Conservation (phyloP, 75 land plant genomes). For the Pinus tabuliformis region DNA sequence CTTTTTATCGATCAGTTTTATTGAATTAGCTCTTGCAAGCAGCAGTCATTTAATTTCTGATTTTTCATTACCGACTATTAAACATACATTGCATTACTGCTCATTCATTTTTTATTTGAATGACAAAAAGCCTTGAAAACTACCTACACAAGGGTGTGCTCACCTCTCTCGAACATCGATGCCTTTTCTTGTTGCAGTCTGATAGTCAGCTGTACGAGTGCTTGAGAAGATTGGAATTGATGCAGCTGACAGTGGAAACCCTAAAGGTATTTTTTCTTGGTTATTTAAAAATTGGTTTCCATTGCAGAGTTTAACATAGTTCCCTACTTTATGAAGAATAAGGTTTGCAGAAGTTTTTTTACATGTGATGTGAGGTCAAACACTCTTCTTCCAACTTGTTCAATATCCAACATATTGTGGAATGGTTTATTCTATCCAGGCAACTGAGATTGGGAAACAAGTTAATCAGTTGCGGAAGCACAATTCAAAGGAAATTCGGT, state of each 20-base stretch:
- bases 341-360: neutral
- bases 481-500: constrained; percentile 55
- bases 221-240: constrained; percentile 53
- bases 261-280: constrained; percentile 31
- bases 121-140: too few species aligned
- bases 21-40: neutral
- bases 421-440: constrained; percentile 29
- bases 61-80: neutral
- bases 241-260: constrained; percentile 54
- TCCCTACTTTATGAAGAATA: neutral
- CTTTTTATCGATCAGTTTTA: neutral
- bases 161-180: neutral
- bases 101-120: neutral
- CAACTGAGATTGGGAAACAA: constrained; percentile 84
- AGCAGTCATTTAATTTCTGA: neutral
- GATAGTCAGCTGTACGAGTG: constrained; percentile 43
- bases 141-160: neutral
- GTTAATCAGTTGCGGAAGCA: constrained; percentile 75
- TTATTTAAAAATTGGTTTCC: too few species aligned
- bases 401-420: neutral
- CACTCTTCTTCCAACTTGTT: neutral
- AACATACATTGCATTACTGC: neutral
- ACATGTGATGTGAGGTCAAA: neutral
- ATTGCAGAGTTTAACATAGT: neutral
- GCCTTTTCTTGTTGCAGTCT: constrained; percentile 27